Percentiles rank a stretch among this genome's conserved stretches.
Conservation (phyloP, 352 stramenopile genomes). For the Globisporangium nunn region DNA sequence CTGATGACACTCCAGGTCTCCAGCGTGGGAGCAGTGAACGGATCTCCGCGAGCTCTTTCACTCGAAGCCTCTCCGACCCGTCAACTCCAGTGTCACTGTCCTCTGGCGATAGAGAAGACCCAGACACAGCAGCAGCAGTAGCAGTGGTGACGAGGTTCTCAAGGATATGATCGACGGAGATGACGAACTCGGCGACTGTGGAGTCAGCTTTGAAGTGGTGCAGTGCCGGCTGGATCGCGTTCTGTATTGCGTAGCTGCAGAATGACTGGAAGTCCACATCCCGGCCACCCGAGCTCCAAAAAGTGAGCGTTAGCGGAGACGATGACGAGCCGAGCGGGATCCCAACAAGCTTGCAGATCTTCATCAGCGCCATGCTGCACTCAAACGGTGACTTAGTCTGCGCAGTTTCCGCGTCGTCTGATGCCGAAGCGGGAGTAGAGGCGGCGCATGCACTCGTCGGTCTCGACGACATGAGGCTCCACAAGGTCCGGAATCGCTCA, state of each 20-base stretch:
- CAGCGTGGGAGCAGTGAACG: conserved; percentile 33
- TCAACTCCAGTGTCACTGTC: background rate
- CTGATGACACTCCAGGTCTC: conserved; percentile 22
- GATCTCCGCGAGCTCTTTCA: conserved; percentile 43
- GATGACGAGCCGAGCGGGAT: conserved; percentile 22
- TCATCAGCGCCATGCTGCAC: conserved; percentile 48
- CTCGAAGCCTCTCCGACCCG: conserved; percentile 1
- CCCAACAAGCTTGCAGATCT: conserved; percentile 46
- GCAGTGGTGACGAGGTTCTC: conserved; percentile 23
- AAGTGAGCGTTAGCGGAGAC: conserved; percentile 13
- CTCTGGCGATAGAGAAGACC: background rate
- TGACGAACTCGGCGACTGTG: conserved; percentile 32
- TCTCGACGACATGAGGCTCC: conserved; percentile 28
- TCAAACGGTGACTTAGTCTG: conserved; percentile 34
- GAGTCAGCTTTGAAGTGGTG: conserved; percentile 43
- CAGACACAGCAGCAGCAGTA: background rate
- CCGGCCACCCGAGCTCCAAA: conserved; percentile 18
- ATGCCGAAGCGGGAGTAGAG: background rate
- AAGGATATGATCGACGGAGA: conserved; percentile 33
- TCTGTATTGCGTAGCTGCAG: conserved; percentile 32
- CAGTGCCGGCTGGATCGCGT: conserved; percentile 40
- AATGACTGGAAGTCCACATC: conserved; percentile 45
- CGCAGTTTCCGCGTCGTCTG: background rate
- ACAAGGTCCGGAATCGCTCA: conserved; percentile 29
- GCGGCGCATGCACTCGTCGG: background rate